Conservation (phyloP, 2,329 filamentous ascomycete species). For the Calonectria multiphialidica region DNA sequence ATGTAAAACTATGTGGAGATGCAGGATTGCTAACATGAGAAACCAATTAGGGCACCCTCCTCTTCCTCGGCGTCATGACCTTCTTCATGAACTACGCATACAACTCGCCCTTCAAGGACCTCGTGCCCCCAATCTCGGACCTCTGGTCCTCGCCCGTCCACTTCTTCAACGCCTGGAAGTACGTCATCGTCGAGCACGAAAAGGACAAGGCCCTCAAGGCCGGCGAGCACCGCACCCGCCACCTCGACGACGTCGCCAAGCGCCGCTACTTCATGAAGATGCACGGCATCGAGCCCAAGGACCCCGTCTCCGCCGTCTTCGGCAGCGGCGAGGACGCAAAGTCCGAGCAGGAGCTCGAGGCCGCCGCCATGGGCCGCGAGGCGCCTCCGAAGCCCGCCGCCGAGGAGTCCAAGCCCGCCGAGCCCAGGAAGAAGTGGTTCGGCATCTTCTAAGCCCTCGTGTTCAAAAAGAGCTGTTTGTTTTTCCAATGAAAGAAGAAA, state of each 20-base stretch:
- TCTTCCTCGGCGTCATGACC: conserved; percentile 77
- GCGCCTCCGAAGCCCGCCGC: conserved; percentile 42
- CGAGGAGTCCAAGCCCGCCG: conserved; percentile 44
- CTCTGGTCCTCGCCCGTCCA: conserved; percentile 77
- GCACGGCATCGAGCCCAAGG: conserved; percentile 80
- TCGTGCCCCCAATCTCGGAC: conserved; percentile 79
- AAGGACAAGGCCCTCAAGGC: conserved; percentile 77
- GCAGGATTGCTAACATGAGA: background rate
- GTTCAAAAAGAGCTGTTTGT: background rate
- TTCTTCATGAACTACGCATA: conserved; percentile 83
- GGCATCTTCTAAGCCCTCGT: conserved; percentile 79
- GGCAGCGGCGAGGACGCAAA: conserved; percentile 47
- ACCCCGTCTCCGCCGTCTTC: conserved; percentile 63
- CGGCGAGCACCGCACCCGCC: conserved; percentile 77
- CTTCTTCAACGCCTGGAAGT: conserved; percentile 73
- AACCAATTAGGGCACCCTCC: conserved; percentile 72
- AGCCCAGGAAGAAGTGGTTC: conserved; percentile 80
- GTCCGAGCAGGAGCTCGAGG: conserved; percentile 52
- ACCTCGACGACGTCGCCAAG: conserved; percentile 89
- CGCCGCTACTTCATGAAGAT: conserved; percentile 86
- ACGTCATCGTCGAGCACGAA: conserved; percentile 83
- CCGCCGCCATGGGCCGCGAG: conserved; percentile 51
- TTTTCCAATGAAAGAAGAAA: background rate
- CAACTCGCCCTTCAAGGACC: conserved; percentile 82
- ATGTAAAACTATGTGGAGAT: background rate